Percentiles rank a stretch among this genome's conserved stretches.
These are phyloP conservation scores for Solanum gandarillasii DNA, from an alignment of 257 asterid genomes.

Conservation along the genomic window DNA sequence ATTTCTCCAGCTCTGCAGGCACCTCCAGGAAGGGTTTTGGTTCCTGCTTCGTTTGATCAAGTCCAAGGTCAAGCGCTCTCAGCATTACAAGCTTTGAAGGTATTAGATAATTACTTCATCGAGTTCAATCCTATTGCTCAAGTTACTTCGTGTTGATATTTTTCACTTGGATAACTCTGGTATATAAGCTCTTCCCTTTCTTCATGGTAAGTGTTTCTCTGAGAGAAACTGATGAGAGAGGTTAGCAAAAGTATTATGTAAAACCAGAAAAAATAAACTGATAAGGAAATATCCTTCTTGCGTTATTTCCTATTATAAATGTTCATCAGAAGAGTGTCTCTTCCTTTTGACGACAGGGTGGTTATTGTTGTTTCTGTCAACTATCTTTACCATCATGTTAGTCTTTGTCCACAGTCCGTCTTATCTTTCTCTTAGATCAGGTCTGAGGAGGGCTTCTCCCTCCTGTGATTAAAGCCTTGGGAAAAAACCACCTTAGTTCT, in stretches of 20 bases:
- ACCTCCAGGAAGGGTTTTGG: slow-evolving; percentile 83
- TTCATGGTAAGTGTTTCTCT: not conserved
- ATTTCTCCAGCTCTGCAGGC: slow-evolving; percentile 68
- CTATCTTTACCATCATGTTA: not conserved
- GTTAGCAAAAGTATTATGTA: not conserved
- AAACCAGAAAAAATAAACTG: not conserved
- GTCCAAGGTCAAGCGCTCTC: slow-evolving; percentile 79
- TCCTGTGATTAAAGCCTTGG: not conserved
- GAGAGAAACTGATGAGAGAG: not conserved
- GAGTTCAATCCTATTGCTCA: not conserved
- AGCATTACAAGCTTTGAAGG: slow-evolving; percentile 83
- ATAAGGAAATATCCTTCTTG: not conserved
- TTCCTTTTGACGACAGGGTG: not conserved
- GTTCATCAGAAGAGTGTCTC: not conserved
- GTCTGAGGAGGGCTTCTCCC: not conserved
- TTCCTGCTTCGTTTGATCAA: slow-evolving; percentile 90
- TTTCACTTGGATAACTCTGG: not conserved
- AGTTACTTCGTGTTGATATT: not conserved
- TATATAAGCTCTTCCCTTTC: not conserved
- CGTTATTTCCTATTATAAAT: not conserved
- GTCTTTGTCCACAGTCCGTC: not conserved
- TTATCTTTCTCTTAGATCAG: not conserved
- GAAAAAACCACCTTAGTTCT: not conserved
- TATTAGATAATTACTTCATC: not conserved
- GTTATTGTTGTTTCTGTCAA: not conserved